Evolutionary conservation across 306 rosid genomes (phyloP), one percentile per base, ranked within the genome.

Genomic region (Crotalaria pallida): DNA sequence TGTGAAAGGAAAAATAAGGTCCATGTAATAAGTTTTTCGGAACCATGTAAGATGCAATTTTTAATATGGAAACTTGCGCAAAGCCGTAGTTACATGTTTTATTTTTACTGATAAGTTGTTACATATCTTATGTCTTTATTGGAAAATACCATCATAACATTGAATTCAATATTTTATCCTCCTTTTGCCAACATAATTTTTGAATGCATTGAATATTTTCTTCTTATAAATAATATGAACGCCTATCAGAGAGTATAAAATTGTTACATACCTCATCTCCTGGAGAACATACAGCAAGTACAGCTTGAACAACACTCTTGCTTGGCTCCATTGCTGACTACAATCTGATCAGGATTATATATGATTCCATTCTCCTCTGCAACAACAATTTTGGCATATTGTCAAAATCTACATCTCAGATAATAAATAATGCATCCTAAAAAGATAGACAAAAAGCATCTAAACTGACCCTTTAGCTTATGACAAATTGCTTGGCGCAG

Each of bases 301-400:
- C 68, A 3, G 95, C 97, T 69, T 94, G 99, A 70, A 84, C 7
- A 78, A 80, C 19, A 80, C 95, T 81, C 86, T 94, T 94, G 99
- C 79, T 94, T 94, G 56, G 99, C 98, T 74, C 98, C 98, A 71
- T 94, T 94, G 72, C 97, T 88, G 69, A 94, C 88, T 44, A 94
- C 76, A 45, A 94, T 71, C 80, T 88, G 91, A 81, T 94, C 91
- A 24, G 92, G 83, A 21, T 89, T 82, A 60, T 88, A 94, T 9
- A 77, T 79, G 45, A 94, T 69, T 51, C 91, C 95, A 60, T 94
- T 94, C 84, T 94, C 98, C 89, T 86, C 98, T 94, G 80, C 80
- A 72, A 58, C 23, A 74, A 43, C 5, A n/a, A 18, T 2, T 3
- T 17, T 3, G 5, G 18, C 31, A 4, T 38, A 29, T 2, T 6